Conservation (phyloP, 345 rosid genomes). For the Populus alba region DNA sequence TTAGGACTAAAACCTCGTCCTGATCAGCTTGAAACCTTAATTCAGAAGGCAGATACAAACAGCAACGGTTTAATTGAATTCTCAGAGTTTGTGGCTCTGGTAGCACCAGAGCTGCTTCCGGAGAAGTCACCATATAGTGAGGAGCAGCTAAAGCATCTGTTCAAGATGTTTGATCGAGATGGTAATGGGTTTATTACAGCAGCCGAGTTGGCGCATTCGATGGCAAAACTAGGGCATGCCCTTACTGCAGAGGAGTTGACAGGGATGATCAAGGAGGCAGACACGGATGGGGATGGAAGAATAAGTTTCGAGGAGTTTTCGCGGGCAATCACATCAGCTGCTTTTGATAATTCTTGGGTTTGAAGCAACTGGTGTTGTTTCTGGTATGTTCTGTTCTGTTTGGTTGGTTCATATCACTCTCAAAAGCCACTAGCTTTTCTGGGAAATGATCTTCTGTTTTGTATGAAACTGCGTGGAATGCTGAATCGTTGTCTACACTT, state of each 20-base stretch:
- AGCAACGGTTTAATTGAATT: conserved; percentile 86
- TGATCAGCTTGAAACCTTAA: conserved; percentile 65
- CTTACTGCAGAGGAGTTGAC: conserved; percentile 65
- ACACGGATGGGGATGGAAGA: conserved; percentile 84
- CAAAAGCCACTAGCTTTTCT: background rate
- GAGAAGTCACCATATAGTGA: conserved; percentile 69
- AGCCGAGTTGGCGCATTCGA: conserved; percentile 46
- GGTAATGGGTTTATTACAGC: conserved; percentile 47
- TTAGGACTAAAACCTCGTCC: conserved; percentile 68
- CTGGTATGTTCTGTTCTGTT: background rate
- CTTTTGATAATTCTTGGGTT: conserved; percentile 79
- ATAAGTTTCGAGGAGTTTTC: conserved; percentile 76
- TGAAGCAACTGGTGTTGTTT: conserved; percentile 19
- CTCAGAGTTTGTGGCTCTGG: conserved; percentile 73
- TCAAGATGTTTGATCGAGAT: conserved; percentile 43
- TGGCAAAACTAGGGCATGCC: conserved; percentile 48
- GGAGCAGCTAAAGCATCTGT: conserved; percentile 41
- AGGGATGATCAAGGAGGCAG: conserved; percentile 96
- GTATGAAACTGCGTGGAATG: background rate
- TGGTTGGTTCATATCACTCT: background rate
- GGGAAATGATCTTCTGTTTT: background rate
- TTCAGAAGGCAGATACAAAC: conserved; percentile 73
- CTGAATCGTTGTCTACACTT: background rate
- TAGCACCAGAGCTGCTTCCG: conserved; percentile 69
- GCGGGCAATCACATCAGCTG: conserved; percentile 80